Base-by-base conservation (phyloP, 352 stramenopile genomes). In the Blastocystis sp. region DNA sequence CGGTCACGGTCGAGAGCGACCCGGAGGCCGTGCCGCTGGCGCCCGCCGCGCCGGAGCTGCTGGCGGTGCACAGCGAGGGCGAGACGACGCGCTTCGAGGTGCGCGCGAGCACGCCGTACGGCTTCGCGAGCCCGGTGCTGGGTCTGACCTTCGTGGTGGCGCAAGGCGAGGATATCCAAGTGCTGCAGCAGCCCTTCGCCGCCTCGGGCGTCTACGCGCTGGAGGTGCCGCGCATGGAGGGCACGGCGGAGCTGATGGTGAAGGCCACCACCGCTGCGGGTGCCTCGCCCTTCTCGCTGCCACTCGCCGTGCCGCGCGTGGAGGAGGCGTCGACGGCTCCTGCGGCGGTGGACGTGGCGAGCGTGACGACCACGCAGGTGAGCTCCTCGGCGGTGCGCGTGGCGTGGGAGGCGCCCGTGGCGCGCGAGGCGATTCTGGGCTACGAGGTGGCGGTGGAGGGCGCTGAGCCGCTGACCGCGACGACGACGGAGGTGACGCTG, bases 181-280 rank as follows among this genome's bases (percentile, higher is more conserved):
- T 66, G 48, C 21, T 69, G 62, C 10, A 53, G 19, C 48, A 81
- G 41, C 48, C 71, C 11, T 62, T 38, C 21, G 11, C 45, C 17
- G 17, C 66, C 7, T 62, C 71, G 43, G 19, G 28, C 10, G 17
- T 23, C 1, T 81, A 81, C 28, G 60, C 66, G 19, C 21, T 60
- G 0, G 11, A 17, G 43, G 23, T 61, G 19, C 59, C 56, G 28
- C 71, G n/a, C 23, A 65, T 11, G n/a, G 40, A 17, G 53, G 11
- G 14, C 40, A 21, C 48, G 38, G 48, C 41, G 10, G 64, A n/a
- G 71, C 3, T 81, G n/a, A 11, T 21, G 4, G 71, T 81, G 1
- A 81, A 81, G 56, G 71, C 71, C 7, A 64, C 71, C 53, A 52
- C 71, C 2, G 43, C 71, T 1, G 52, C 48, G 0, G 71, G 71